Base-by-base conservation (phyloP, 345 rosid genomes). In the Capsella bursapastoris region DNA sequence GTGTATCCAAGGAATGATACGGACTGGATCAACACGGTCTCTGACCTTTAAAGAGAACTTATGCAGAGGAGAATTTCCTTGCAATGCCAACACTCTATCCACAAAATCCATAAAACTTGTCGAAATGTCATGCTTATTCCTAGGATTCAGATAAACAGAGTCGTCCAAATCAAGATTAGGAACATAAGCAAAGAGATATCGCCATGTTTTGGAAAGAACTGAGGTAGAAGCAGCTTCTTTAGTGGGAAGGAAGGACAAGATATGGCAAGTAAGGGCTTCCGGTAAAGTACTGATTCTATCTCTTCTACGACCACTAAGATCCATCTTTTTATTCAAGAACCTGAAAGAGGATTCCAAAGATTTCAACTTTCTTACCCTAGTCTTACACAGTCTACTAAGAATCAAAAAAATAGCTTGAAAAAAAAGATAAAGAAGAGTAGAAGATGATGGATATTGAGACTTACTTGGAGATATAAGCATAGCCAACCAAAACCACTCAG, bases 151-250 rank as follows among this genome's bases (percentile, higher is more conserved):
- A 16, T 11, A 68, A 3, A 56, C 5, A 7, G 53, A 43, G 64
- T 68, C 43, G 31, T 68, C 31, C 12, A 68, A 68, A n/a, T 47
- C 48, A 70, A 70, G 66, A 50, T 49, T 58, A 3, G 66, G 57
- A 6, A 28, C 2, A 29, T 34, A 14, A 58, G 57, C 48, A 70
- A 70, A 10, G 5, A 58, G 31, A 61, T 49, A 9, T 10, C 16
- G 28, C 75, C 67, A 71, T n/a, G 27, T 60, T 60, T n/a, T 71
- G 0, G 75, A 25, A 0, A 71, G 67, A 58, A 71, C 18, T 0
- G 75, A 71, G 0, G 74, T 59, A 0, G 40, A 47, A 48, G 58
- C 74, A 59, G 59, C 57, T 49, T 48, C 58, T 49, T 71, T 71
- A 25, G 67, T 71, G 4, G 75, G 6, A 27, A 59, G 5, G 1